Evolutionary conservation across 1,284 basidiomycete genomes (phyloP), one percentile per base, ranked within the genome.

Genomic region (Ustilago crameri): DNA sequence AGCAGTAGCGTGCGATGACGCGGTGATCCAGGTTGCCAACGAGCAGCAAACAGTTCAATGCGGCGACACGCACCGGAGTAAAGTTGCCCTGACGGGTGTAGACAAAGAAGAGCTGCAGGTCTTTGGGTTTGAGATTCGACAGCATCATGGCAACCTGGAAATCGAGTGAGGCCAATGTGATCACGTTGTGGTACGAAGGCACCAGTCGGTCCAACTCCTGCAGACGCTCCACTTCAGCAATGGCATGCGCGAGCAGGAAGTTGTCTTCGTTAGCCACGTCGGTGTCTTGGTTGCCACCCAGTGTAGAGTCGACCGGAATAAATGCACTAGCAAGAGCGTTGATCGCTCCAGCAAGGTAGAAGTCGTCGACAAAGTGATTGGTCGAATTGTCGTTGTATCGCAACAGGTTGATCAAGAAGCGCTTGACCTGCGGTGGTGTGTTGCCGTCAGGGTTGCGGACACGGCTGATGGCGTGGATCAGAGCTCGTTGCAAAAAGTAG

Each of bases 131-230:
- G 51, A 96, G 87, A 78, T 78, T 75, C 24, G 71, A 70, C 17
- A 79, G 61, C 54, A 73, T 74, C 53, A 79, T 51, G 35, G 54
- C 34, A 5, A 64, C 52, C 22, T 81, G 72, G 40, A 77, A 81
- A 52, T 83, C 81, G 14, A 83, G 65, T 40, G 72, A 61, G 27
- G 95, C 93, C 53, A 93, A 87, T 0, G 95, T 95, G 38, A 98
- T 90, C 23, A 94, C 89, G 79, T 98, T 98, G 80, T 97, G 93
- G 63, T 90, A 91, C 4, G 95, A 96, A 3, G 96, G 93, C 55
- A 98, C 95, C 17, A 98, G 87, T 57, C 93, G 88, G 83, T 99
- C 96, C 88, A 98, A 93, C 71, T 90, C 93, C 64, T 93, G 90
- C 82, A 95, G 94, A 34, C 95, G 88, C 80, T 95, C 93, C 38